Evolutionary conservation across 306 rosid species (phyloP), one percentile per base, ranked within the genome.

Genomic region (Quercus ilex): DNA sequence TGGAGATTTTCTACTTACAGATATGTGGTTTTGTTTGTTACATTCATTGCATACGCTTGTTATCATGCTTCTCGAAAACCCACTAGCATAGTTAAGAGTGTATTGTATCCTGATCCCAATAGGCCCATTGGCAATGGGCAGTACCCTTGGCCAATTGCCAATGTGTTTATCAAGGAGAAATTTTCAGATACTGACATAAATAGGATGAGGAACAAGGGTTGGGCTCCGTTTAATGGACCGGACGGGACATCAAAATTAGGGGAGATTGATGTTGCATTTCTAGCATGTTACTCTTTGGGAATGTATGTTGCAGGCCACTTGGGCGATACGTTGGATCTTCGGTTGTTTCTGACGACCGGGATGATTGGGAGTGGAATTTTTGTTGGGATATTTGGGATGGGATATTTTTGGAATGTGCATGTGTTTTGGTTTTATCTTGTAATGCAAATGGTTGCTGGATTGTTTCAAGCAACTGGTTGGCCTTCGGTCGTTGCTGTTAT

Each of bases 391-490:
- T 93, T 91, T 41, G 98, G 98, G 4, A 85, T 93, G 94, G 98
- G 98, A 0, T 90, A 82, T 56, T 83, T 91, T 56, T 87, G 88
- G 91, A 74, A 90, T 19, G 28, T 93, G 23, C 98, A 93, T 62
- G 79, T 26, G 20, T 93, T 93, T 73, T 86, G 90, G 85, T 93
- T 83, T 52, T 90, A 77, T 56, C 88, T 91, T 0, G 46, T 56
- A 1, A 90, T 90, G 93, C 98, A 91, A 55, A 91, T 91, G 97
- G 55, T 85, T 11, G 97, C 97, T 1, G 95, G 97, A 8, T 65
- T 93, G 82, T 91, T 93, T 68, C 95, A 93, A 43, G 94, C 98
- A 2, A 93, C 98, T 0, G 95, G 98, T 4, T 93, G 98, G 97
- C 98, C 97, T 73, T 90, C 88, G 3, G 98, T 93, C 43, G 97